Base-by-base conservation (phyloP, 768 basidiomycete species). In the Daedaleopsis sinensis region DNA sequence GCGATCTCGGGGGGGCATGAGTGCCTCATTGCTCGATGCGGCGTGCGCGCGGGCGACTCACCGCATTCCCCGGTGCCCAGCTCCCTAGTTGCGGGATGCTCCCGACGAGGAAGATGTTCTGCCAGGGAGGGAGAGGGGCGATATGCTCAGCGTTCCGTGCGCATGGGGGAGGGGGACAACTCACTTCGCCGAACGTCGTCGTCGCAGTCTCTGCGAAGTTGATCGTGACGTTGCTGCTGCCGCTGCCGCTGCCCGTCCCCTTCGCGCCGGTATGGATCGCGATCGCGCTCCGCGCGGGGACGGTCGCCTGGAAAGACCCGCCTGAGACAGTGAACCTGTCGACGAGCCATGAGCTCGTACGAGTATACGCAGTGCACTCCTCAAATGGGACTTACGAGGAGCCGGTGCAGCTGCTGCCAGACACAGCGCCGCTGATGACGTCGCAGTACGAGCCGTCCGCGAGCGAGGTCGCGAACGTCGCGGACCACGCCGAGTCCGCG, bases 391-490 rank as follows among this genome's bases (percentile, higher is more conserved):
- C 50, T 2, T 49, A 89, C 87, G 74, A 70, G 35, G 73, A 59
- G 0, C 86, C 87, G 0, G 81, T 78, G 70, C 89, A 90, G 1
- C 66, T 56, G 1, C 80, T 81, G 1, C 59, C 63, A 0, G 71
- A 71, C 32, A 71, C 75, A 36, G 65, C 69, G 11, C 87, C 87
- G 52, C 77, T 80, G 37, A 88, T 76, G 19, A 89, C 84, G 69
- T 91, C 84, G 72, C 89, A 90, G 65, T 89, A 90, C 5, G 72
- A 70, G 0, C 86, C 88, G 23, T 72, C 79, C 0, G 87, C 79
- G 10, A 90, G 72, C 0, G 82, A 80, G 0, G 88, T 89, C 18
- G 73, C 68, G 69, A 90, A 89, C 0, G 81, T 82, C 0, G 79
- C 55, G 9, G 63, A 82, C 88, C 89, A 90, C 0, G 73, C 65